phyloP scores from a whole-genome alignment of 345 rosid genomes.

The Heritiera fomes region DNA sequence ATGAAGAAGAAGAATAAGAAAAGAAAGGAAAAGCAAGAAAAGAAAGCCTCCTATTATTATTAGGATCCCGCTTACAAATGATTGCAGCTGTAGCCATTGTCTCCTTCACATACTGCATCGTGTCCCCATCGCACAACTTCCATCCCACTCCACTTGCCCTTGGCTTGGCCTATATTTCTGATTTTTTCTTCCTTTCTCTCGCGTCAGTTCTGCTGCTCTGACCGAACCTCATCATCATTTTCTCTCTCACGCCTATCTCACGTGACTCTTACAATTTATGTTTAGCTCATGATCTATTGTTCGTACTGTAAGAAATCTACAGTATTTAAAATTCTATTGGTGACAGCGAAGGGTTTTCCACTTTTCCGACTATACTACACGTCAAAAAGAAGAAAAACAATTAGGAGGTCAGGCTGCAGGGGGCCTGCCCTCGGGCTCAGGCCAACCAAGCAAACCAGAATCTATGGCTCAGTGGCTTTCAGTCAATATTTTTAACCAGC shows the following conservation, averaged over 20 bases:
- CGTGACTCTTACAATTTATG: conserved; percentile 27
- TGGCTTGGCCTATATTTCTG: neutral
- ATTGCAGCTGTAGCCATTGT: conserved; percentile 46
- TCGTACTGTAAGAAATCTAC: neutral
- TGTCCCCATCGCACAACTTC: conserved; percentile 27
- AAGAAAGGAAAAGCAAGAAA: neutral
- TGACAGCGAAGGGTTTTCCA: too few relatives aligned
- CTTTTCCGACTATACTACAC: neutral
- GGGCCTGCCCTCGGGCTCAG: neutral
- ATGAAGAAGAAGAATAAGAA: neutral
- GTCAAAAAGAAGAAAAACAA: neutral
- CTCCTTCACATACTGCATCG: conserved; percentile 37
- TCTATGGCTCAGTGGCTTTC: neutral
- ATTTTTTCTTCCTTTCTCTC: neutral
- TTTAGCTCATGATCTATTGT: too few relatives aligned
- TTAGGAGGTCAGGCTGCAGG: too few relatives aligned
- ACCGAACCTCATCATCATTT: conserved; percentile 4
- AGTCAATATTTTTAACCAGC: neutral
- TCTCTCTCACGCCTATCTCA: conserved; percentile 32
- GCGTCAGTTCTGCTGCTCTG: neutral
- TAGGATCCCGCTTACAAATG: conserved; percentile 49
- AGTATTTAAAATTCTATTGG: neutral
- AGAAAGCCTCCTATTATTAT: neutral
- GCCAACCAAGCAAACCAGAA: neutral
- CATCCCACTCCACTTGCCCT: neutral